Base-by-base conservation (phyloP, 1,139 yeast genomes). In the Nadsonia starkeyi-henricii region DNA sequence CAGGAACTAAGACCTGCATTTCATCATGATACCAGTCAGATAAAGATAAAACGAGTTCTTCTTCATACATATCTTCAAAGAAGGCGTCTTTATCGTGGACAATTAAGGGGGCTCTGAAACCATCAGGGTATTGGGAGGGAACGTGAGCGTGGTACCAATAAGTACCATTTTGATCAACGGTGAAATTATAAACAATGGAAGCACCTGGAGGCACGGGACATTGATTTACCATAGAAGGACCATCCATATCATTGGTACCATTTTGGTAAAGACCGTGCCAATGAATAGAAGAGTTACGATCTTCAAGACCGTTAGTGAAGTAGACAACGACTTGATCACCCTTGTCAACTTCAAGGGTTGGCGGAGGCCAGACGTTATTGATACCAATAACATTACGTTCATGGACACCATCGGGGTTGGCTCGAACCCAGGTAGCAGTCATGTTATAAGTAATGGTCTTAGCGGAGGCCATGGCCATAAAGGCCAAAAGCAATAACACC, bases 141-240 rank as follows among this genome's bases (percentile, higher is more conserved):
- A 85, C 76, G 66, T 89, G 97, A 15, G 96, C 83, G 65, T 89
- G 97, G 70, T 89, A 89, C 97, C 97, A 89, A 71, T 74, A 89
- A 3, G 95, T 77, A 54, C 97, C 97, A 45, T 73, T 75, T 63
- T 89, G 96, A 62, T 80, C 78, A 44, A 86, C 86, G 12, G 95
- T 82, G 65, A 89, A 89, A 69, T 89, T 85, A 61, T 69, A 69
- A 42, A 71, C 80, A 78, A 82, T 74, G 13, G 82, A 75, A 51
- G 71, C 73, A 26, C 85, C 85, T 1, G 93, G 84, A 13, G 83
- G 77, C 51, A 85, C 79, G 39, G 95, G 94, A 71, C 96, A 86
- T 66, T 89, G 96, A 26, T 85, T 79, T 30, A 88, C 74, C 75
- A 77, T 71, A 58, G 83, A 85, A 7, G 95, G 93, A 47, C 97